phyloP scores from a whole-genome alignment of 2,329 filamentous ascomycete genomes.

The Aspergillus quadricinctus region DNA sequence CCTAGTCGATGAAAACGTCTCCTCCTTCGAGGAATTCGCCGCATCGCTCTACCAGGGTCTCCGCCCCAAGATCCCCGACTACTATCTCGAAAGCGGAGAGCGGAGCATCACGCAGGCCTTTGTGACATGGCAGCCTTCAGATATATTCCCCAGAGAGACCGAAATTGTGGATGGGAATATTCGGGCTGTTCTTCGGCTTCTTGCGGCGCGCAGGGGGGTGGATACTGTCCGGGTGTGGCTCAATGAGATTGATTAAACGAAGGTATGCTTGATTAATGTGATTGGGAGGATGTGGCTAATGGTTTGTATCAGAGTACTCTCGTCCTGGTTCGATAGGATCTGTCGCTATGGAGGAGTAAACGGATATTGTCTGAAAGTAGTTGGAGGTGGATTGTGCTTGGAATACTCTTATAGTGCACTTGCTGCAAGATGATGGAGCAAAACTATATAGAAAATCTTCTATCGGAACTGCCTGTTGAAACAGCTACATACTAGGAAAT shows the following conservation, averaged over 20 bases:
- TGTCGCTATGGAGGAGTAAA: background rate
- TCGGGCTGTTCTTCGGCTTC: background rate
- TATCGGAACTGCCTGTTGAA: too few relatives aligned
- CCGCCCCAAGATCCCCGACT: constrained; percentile 3
- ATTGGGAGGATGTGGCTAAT: background rate
- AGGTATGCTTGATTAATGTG: background rate
- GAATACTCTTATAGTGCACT: too few relatives aligned
- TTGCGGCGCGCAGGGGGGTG: background rate
- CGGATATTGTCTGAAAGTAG: too few relatives aligned
- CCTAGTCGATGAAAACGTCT: background rate
- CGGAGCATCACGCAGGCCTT: background rate
- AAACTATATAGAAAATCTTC: too few relatives aligned
- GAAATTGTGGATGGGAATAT: background rate
- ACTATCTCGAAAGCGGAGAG: background rate
- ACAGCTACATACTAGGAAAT: too few relatives aligned
- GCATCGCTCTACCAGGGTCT: background rate
- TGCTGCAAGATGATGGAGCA: too few relatives aligned
- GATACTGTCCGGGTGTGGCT: constrained; percentile 4
- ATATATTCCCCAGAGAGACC: background rate
- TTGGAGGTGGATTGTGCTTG: too few relatives aligned
- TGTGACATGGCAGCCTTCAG: background rate
- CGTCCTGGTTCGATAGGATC: background rate
- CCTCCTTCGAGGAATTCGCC: constrained; percentile 1
- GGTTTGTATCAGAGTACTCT: too few relatives aligned
- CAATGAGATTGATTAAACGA: constrained; percentile 1